A percentile compares a stretch with the other conserved stretches of the same genome.
phyloP scores from a whole-genome alignment of 495 filamentous ascomycete genomes.

The Beverwykella pulmonaria region DNA sequence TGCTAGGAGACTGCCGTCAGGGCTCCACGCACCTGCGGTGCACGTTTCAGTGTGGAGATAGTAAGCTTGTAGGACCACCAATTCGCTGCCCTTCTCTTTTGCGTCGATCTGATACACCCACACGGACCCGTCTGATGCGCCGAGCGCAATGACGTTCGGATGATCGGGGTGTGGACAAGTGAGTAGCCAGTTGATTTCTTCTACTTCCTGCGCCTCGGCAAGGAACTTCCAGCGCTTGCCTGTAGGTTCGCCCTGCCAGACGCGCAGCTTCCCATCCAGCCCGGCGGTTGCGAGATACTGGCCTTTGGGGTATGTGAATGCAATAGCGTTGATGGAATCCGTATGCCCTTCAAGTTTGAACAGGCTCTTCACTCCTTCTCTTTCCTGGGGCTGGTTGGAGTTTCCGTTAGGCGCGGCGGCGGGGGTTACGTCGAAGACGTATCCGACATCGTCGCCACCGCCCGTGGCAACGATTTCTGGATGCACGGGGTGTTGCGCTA shows the following conservation, averaged over 20 bases:
- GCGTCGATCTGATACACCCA: slow-evolving; percentile 90
- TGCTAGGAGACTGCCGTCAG: slow-evolving; percentile 84
- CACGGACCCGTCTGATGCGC: slow-evolving; percentile 87
- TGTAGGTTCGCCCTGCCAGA: slow-evolving; percentile 41
- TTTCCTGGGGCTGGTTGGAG: slow-evolving; percentile 50
- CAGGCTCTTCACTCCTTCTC: slow-evolving; percentile 62
- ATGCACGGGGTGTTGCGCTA: slow-evolving; percentile 84
- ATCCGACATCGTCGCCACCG: slow-evolving; percentile 79
- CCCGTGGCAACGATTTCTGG: slow-evolving; percentile 82
- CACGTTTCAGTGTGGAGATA: slow-evolving; percentile 85
- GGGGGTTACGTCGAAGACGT: slow-evolving; percentile 75
- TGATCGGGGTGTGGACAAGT: slow-evolving; percentile 70
- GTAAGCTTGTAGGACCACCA: slow-evolving; percentile 85
- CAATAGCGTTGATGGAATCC: slow-evolving; percentile 83
- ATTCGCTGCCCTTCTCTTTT: slow-evolving; percentile 53
- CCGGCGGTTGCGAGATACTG: slow-evolving; percentile 85
- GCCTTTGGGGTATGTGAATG: slow-evolving; percentile 80
- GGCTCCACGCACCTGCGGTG: slow-evolving; percentile 88
- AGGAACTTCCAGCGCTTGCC: slow-evolving; percentile 63
- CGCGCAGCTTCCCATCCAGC: slow-evolving; percentile 68
- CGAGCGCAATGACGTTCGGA: slow-evolving; percentile 84
- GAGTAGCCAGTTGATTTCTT: slow-evolving; percentile 90
- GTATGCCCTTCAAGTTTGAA: slow-evolving; percentile 81
- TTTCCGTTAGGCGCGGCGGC: slow-evolving; percentile 52
- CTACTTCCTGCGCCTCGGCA: slow-evolving; percentile 77